Percentiles rank a stretch among this genome's conserved stretches.
Evolutionary conservation across 2,329 filamentous ascomycete species (phyloP).

Genomic region (Fusarium sp.): DNA sequence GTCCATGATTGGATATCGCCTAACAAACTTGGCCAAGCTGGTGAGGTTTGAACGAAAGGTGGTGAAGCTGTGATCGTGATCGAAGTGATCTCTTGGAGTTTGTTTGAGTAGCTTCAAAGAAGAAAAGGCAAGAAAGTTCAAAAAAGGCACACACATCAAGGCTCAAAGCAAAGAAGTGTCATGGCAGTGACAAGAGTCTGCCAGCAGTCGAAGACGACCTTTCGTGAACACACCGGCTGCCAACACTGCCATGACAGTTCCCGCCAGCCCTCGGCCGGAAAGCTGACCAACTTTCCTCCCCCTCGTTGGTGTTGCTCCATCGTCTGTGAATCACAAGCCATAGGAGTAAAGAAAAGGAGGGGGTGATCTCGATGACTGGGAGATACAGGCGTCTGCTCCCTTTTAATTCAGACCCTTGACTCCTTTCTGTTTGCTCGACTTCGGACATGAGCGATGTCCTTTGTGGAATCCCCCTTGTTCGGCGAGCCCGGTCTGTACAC

Average conservation of each 20-base stretch:
- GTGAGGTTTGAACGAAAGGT: not conserved
- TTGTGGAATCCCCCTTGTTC: not conserved
- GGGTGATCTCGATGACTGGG: slow-evolving; percentile 27
- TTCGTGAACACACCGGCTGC: not conserved
- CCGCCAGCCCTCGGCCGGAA: not conserved
- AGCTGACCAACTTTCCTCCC: slow-evolving; percentile 13
- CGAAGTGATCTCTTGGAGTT: not conserved
- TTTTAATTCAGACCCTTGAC: not conserved
- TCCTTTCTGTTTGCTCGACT: not conserved
- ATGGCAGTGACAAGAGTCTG: not conserved
- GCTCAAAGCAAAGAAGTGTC: not conserved
- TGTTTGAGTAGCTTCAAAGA: not conserved
- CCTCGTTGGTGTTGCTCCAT: slow-evolving; percentile 3
- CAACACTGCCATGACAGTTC: not conserved
- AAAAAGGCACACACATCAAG: not conserved
- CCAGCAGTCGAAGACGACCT: not conserved
- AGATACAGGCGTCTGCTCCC: not conserved
- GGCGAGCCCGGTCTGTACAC: not conserved
- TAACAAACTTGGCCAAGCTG: not conserved
- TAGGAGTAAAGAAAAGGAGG: not conserved
- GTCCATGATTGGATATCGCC: slow-evolving; percentile 8
- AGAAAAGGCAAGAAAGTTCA: not conserved
- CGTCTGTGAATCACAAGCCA: slow-evolving; percentile 25
- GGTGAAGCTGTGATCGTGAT: not conserved
- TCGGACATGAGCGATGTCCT: not conserved